Evolutionary conservation across 352 stramenopile genomes (phyloP).

Genomic region (Plasmopara viticola): DNA sequence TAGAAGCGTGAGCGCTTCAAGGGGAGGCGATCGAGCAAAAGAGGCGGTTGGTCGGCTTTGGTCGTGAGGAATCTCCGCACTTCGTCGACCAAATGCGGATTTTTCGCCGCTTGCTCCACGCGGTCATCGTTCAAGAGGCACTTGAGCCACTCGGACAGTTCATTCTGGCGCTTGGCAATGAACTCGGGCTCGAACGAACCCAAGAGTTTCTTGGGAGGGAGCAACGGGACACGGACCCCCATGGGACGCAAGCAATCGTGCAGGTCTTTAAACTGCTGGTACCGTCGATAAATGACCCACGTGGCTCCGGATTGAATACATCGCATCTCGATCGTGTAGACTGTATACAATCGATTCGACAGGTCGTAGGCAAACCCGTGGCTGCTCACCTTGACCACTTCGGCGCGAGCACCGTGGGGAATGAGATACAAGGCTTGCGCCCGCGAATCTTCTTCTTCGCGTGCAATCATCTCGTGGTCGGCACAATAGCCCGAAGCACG

Average conservation of each 20-base stretch:
- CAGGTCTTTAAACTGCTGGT: constrained; percentile 79
- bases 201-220: constrained; percentile 81
- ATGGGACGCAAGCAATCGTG: constrained; percentile 56
- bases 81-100: constrained; percentile 70
- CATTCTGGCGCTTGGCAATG: constrained; percentile 59
- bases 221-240: constrained; percentile 62
- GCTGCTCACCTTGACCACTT: constrained; percentile 71
- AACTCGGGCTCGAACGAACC: constrained; percentile 81
- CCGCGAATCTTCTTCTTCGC: constrained; percentile 75
- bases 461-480: constrained; percentile 73
- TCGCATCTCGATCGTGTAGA: constrained; percentile 75
- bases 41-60: constrained; percentile 77
- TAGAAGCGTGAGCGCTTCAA: constrained; percentile 65
- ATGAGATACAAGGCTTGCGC: constrained; percentile 79
- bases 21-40: constrained; percentile 59
- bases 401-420: constrained; percentile 49
- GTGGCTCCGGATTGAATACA: constrained; percentile 64
- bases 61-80: constrained; percentile 75
- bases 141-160: constrained; percentile 65
- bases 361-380: constrained; percentile 73
- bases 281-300: constrained; percentile 80
- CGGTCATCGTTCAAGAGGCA: constrained; percentile 64
- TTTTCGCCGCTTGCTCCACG: constrained; percentile 63
- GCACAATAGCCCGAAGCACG: constrained; percentile 63
- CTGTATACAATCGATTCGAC: constrained; percentile 69